Evolutionary conservation across 2,329 filamentous ascomycete species (phyloP), one percentile per base, ranked within the genome.

Genomic region (Graphilbum fragrans): DNA sequence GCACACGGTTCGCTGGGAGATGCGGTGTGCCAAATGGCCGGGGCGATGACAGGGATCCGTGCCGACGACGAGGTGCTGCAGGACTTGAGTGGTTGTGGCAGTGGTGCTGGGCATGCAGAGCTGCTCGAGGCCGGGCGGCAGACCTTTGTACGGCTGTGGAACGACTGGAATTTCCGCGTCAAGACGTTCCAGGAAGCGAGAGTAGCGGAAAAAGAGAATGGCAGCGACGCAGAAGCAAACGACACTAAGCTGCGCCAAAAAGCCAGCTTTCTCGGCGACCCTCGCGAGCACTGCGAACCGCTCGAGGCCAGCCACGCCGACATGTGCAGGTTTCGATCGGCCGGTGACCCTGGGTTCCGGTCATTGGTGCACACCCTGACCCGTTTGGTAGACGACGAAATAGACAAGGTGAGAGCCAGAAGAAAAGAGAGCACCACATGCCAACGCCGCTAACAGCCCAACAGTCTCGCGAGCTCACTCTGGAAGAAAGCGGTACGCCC

Each of bases 231-330:
- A 43, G 11, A 35, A 46, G 11, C 42, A 45, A 11, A 29, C 8
- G 25, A 8, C 14, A 8, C 8, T 29, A 29, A 48, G 3, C 43
- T 57, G 2, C 48, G 51, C 5, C 49, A 50, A 1, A 49, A 54
- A 22, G 47, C 55, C 2, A 54, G 53, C 39, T 55, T 49, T 22
- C 41, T 60, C n/a, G 58, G 53, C 1, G 54, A 57, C 18, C 48
- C 53, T 2, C 46, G 53, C 6, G 58, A 61, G 37, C 44, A 45
- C 3, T 52, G 53, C 5, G 56, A 59, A 43, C 52, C 52, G 0
- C 49, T 67, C 18, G 54, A 60, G 19, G 60, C 62, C 6, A 57
- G 58, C 5, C 64, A 66, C 44, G 55, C 59, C 1, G 55, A 59
- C 22, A 59, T 67, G 50, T 64, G 61, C 51, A 61, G 58, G 42